Evolutionary conservation across 2,329 filamentous ascomycete genomes (phyloP), one percentile per base, ranked within the genome.

Genomic region (Fonsecaea pedrosoi): DNA sequence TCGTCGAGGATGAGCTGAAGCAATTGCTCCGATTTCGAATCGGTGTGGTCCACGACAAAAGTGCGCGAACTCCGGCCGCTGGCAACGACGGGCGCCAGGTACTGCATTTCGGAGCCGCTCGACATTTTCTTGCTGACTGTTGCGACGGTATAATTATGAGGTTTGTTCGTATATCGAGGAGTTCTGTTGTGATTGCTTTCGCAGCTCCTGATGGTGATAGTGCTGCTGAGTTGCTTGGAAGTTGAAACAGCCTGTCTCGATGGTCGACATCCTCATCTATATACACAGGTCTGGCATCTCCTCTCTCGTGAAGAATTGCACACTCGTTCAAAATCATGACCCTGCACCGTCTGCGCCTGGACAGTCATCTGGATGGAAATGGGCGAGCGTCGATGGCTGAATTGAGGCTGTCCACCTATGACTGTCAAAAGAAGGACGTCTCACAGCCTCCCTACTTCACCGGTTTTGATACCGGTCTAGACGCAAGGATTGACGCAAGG

Each of bases 1-100:
- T 42, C 55, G 15, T 59, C 56, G 13, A 48, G 56, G 21, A 59
- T 59, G 13, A 42, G 37, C 42, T 59, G 56, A 25, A 59, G 40
- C 40, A 59, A 40, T n/a, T 21, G 56, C 21, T 59, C 56, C 9
- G 56, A 35, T 42, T 48, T 59, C 13, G 40, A 59, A 8, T 48
- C 12, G 6, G 10, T 42, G 1, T 45, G 56, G 25, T 59, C 40
- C 13, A 8, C 32, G 21, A 59, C 37, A 13, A 42, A 38, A 45
- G 55, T 34, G 13, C 30, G 15, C 32, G 56, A 59, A 30, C 25
- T 59, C n/a, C 42, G 40, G 25, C 42, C 12, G 30, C 56, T 59
- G 15, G 42, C 37, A 37, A 25, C 37, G 18, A n/a, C 21, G 6
- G 25, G 56, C 40, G 32, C 21, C n/a, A 59, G 15, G 38, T 59